Evolutionary conservation across 75 land plant species (phyloP).

Genomic region (Chamaecyparis obtusa): DNA sequence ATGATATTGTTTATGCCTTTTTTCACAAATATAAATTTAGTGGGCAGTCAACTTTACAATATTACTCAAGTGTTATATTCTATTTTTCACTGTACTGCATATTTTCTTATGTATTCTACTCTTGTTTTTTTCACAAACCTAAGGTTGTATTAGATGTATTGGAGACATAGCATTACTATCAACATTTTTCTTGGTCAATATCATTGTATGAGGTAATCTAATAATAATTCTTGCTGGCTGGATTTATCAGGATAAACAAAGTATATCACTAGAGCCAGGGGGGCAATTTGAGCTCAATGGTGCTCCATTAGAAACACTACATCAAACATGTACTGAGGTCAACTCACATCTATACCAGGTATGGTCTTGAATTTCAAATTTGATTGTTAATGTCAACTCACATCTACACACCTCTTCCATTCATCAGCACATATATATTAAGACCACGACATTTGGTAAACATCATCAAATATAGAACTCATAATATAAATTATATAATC

Average conservation of each 20-base stretch:
- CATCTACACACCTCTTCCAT: too few species aligned
- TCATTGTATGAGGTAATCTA: not conserved
- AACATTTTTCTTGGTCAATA: not conserved
- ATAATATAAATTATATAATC: too few species aligned
- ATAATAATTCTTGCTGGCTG: slow-evolving; percentile 1
- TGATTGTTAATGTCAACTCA: not conserved
- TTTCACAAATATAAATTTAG: not conserved
- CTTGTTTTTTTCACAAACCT: not conserved
- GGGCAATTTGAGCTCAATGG: slow-evolving; percentile 99
- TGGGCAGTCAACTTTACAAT: not conserved
- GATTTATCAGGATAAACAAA: slow-evolving; percentile 84
- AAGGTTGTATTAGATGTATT: not conserved
- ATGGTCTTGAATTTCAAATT: not conserved
- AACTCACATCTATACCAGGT: slow-evolving; percentile 99
- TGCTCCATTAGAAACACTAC: slow-evolving; percentile 95
- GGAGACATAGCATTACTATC: not conserved
- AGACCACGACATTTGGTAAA: too few species aligned
- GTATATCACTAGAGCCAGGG: slow-evolving; percentile 97
- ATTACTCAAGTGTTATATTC: not conserved
- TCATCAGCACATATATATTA: too few species aligned
- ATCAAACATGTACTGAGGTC: slow-evolving; percentile 99
- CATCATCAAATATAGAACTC: too few species aligned
- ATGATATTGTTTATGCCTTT: not conserved
- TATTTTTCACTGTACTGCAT: not conserved
- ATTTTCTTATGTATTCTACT: not conserved